These are phyloP conservation scores for Chytriomyces confervae DNA, from an alignment of 192 early-diverging fungal genomes.

Conservation along the genomic window DNA sequence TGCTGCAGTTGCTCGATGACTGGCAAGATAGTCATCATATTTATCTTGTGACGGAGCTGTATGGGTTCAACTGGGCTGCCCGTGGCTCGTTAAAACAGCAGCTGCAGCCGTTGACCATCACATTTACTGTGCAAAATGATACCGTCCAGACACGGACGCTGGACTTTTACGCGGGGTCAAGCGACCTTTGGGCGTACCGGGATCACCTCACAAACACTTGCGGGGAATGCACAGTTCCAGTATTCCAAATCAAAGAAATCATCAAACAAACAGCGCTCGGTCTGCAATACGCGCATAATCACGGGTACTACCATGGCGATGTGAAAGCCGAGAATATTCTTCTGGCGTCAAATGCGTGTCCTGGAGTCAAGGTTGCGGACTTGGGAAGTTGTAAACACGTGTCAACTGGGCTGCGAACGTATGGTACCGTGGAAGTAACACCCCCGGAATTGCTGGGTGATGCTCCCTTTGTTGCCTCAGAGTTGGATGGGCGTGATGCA, in stretches of 20 bases:
- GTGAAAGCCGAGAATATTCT: conserved; percentile 26
- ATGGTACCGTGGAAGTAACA: conserved; percentile 14
- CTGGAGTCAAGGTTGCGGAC: not conserved
- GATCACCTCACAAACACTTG: not conserved
- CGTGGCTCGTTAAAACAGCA: not conserved
- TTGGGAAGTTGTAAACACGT: not conserved
- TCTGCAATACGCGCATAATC: conserved; percentile 13
- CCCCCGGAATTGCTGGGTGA: conserved; percentile 19
- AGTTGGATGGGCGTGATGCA: conserved; percentile 7
- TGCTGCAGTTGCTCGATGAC: conserved; percentile 4
- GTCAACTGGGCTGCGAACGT: not conserved
- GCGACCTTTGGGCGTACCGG: conserved; percentile 21
- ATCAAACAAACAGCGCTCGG: conserved; percentile 15
- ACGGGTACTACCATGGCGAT: conserved; percentile 24
- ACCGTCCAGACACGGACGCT: not conserved
- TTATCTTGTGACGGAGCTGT: conserved; percentile 23
- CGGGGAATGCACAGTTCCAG: not conserved
- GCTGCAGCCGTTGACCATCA: not conserved
- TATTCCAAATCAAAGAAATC: not conserved
- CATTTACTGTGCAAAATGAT: not conserved
- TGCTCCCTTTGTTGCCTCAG: not conserved
- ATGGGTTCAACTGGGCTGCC: not conserved
- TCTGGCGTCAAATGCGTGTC: not conserved
- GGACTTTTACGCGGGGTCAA: not conserved
- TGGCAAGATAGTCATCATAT: conserved; percentile 20